Evolutionary conservation across 2,329 filamentous ascomycete genomes (phyloP).

Genomic region (Fusarium setosum): DNA sequence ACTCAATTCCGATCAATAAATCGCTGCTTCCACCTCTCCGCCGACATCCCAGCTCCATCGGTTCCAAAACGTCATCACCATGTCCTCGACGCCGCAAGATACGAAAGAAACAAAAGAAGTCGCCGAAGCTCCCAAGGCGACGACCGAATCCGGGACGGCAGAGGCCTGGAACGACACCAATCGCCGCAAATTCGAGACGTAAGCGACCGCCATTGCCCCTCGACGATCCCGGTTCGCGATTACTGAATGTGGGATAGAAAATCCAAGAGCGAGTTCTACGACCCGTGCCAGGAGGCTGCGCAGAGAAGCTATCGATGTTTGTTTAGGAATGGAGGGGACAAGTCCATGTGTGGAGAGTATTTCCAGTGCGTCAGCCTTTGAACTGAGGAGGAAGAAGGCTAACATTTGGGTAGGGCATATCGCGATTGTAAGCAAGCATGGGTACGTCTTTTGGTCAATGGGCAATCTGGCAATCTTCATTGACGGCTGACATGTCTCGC

Average conservation of each 20-base stretch:
- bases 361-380: slow-evolving; percentile 77
- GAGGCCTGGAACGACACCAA: slow-evolving; percentile 69
- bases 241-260: slow-evolving; percentile 68
- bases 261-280: slow-evolving; percentile 87
- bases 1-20: slow-evolving; percentile 3
- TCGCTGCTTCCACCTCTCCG: background rate
- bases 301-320: slow-evolving; percentile 87
- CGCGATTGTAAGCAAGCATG: slow-evolving; percentile 95
- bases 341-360: slow-evolving; percentile 91
- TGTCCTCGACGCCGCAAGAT: slow-evolving; percentile 36
- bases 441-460: slow-evolving; percentile 62
- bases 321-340: slow-evolving; percentile 87
- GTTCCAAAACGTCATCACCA: slow-evolving; percentile 17
- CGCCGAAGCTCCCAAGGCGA: slow-evolving; percentile 24
- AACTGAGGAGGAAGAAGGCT: slow-evolving; percentile 12
- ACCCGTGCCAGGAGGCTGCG: slow-evolving; percentile 95
- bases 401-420: slow-evolving; percentile 75
- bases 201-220: slow-evolving; percentile 40
- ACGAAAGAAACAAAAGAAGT: slow-evolving; percentile 15
- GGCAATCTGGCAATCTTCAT: background rate
- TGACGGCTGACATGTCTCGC: background rate
- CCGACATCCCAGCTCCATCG: slow-evolving; percentile 2
- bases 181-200: slow-evolving; percentile 74
- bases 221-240: background rate
- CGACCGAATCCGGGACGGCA: slow-evolving; percentile 1